Evolutionary conservation across 768 basidiomycete species (phyloP), one percentile per base, ranked within the genome.

Genomic region (Suillus cothurnatus): DNA sequence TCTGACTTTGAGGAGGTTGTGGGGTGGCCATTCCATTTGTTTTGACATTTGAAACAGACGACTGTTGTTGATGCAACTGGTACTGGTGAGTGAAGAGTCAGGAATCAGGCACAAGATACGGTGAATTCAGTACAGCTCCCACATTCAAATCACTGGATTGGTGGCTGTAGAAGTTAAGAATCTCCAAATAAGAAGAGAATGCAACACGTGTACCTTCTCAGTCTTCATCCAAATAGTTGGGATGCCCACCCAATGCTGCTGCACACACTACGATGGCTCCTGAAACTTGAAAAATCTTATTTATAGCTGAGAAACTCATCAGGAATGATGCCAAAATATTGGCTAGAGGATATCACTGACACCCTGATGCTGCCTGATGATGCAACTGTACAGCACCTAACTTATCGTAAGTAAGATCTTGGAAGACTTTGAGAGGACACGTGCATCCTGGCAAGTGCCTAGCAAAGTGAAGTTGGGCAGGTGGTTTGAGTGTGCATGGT

Each of bases 81-180:
- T 61, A 32, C 14, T 69, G 74, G 62, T 34, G 59, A 31, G 57
- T 14, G 50, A 61, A 56, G 59, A 55, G 61, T 28, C 61, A 61
- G 9, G 71, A 66, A 61, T 74, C 77, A 76, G 75, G 70, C 62
- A 72, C 69, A 59, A 76, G 72, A 68, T 66, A 71, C 57, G 38
- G 64, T 0, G 77, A 67, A 61, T 75, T 76, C 66, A 66, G 68
- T 5, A 74, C 78, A 56, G 65, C 76, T 64, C 41, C 67, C 56
- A 76, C 78, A 74, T 84, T 86, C 2, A 90, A 92, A 71, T 92
- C 92, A 70, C 84, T 88, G 19, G 92, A 93, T 66, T 86, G 86
- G 2, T n/a, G n/a, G 75, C 78, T 79, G 56, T 15, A 9, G 23
- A 19, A 56, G 26, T 31, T 32, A 57, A 55, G 63, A 28, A 12